Percentiles rank a stretch among this genome's conserved stretches.
Conservation (phyloP, 2,329 filamentous ascomycete genomes). For the Ascosphaera apis region DNA sequence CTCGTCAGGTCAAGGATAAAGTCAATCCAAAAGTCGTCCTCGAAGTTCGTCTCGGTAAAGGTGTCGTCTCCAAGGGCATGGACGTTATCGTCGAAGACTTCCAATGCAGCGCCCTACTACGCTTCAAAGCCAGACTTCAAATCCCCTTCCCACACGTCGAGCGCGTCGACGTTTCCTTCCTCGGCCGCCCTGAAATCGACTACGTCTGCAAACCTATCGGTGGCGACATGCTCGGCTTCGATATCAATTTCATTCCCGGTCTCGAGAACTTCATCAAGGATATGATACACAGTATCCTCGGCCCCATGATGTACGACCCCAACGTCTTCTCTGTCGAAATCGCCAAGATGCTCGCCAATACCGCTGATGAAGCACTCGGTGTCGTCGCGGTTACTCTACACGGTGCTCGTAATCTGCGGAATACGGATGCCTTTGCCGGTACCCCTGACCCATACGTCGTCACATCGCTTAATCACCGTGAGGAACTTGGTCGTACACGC, state of each 20-base stretch:
- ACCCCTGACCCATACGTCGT: conserved; percentile 77
- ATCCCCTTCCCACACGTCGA: conserved; percentile 91
- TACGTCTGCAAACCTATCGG: conserved; percentile 96
- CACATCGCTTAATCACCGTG: conserved; percentile 63
- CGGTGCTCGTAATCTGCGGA: conserved; percentile 79
- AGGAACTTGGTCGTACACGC: conserved; percentile 71
- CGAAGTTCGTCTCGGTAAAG: conserved; percentile 85
- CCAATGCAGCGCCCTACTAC: conserved; percentile 86
- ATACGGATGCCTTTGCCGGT: conserved; percentile 78
- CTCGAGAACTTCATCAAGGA: conserved; percentile 86
- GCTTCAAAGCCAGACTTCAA: conserved; percentile 92
- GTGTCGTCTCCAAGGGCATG: conserved; percentile 86
- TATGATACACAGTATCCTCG: conserved; percentile 81
- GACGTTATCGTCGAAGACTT: conserved; percentile 98
- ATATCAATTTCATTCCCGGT: conserved; percentile 97
- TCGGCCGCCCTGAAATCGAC: conserved; percentile 72
- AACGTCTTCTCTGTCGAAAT: conserved; percentile 98
- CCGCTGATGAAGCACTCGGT: conserved; percentile 88
- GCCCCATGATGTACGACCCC: conserved; percentile 93
- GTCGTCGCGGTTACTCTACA: conserved; percentile 82
- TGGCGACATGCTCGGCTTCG: conserved; percentile 85
- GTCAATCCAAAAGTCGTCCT: conserved; percentile 92
- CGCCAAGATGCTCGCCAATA: conserved; percentile 86
- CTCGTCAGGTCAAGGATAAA: conserved; percentile 77
- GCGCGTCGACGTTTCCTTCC: conserved; percentile 81